Evolutionary conservation across 305 asterid genomes (phyloP).

Genomic region (Fraxinus albicans): DNA sequence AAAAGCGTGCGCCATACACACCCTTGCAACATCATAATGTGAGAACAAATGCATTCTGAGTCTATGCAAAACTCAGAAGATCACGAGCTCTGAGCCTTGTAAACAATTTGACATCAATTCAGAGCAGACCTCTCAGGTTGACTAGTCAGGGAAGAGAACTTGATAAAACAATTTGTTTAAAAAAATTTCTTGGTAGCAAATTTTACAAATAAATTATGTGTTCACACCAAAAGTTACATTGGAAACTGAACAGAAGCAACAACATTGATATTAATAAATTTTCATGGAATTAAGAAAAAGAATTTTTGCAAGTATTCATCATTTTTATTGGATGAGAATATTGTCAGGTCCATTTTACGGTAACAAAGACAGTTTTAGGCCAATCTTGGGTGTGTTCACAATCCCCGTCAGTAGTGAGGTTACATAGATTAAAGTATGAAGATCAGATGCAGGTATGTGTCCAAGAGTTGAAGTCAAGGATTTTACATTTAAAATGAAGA

Average conservation of each 20-base stretch:
- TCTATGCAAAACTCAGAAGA: not conserved
- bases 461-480: not conserved
- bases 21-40: not conserved
- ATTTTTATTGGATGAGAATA: not conserved
- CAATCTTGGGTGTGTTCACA: not conserved
- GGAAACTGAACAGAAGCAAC: not conserved
- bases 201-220: not conserved
- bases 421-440: not conserved
- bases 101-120: constrained; percentile 9
- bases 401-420: not conserved
- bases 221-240: not conserved
- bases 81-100: not conserved
- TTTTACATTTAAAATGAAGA: not conserved
- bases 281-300: not conserved
- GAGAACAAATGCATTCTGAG: not conserved
- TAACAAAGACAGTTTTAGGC: not conserved
- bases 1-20: not conserved
- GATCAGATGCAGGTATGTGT: not conserved
- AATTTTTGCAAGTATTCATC: not conserved
- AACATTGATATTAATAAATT: not conserved
- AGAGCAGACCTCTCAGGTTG: constrained; percentile 8
- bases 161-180: not conserved
- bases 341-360: not conserved
- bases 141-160: not conserved
- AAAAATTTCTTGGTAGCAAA: not conserved